Base-by-base conservation (phyloP, 2,329 filamentous ascomycete genomes). In the Verticillium nonalfalfae region DNA sequence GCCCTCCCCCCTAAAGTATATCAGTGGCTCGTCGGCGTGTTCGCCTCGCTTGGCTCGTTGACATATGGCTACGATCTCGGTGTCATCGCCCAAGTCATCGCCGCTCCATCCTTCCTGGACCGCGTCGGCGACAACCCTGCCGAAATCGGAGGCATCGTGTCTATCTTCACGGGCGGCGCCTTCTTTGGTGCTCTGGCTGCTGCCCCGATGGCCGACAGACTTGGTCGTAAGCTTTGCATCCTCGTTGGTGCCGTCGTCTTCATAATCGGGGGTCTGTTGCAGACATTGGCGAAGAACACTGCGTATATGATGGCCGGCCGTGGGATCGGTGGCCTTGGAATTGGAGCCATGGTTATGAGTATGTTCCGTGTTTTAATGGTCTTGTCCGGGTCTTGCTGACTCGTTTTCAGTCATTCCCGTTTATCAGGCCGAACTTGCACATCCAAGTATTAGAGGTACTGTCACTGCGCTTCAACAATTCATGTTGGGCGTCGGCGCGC, bases 391-490 rank as follows among this genome's bases (percentile, higher is more conserved):
- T 73, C 10, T 7, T 52, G 11, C 45, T 52, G 18, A 52, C 3
- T 18, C 59, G 72, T 69, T 3, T 4, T 31, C 26, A 61, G 73
- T 73, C 10, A 71, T 77, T 60, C 74, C 90, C 2, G 74, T 93
- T 0, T 94, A 93, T 71, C 90, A 93, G 71, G 90, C 89, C 26
- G 91, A 95, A 69, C 81, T 94, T 31, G 87, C 88, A 3, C 91
- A 94, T 71, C 91, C 91, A 1, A 83, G 82, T 62, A 94, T 94
- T 68, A 85, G 91, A 72, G 91, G 90, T 13, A 80, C 87, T 64
- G 83, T 95, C 36, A 93, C 90, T 0, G 84, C 86, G 35, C 78
- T 94, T 3, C 90, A 93, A 72, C 90, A 93, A 68, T 93, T 93
- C 70, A 93, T 93, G 90, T 73, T 94, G 59, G 90, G 90, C 1